Evolutionary conservation across 208 protist species (phyloP).

Genomic region (Leishmania tarentolae): DNA sequence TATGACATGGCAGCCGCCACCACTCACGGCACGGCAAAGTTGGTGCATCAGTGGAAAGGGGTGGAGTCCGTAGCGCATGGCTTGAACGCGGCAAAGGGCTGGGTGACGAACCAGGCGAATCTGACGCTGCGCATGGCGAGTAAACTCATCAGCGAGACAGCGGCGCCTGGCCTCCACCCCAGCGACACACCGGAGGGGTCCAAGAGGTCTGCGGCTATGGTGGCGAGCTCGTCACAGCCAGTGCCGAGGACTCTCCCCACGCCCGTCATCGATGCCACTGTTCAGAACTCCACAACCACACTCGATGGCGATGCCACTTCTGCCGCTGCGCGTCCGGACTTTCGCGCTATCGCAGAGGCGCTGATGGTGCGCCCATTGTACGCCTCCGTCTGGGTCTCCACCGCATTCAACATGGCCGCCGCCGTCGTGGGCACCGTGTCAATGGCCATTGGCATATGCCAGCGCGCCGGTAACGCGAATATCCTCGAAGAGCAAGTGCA

Average conservation of each 20-base stretch:
- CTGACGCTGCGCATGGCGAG: not conserved
- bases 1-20: conserved; percentile 34
- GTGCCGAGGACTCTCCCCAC: not conserved
- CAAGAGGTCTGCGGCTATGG: not conserved
- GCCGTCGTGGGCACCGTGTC: conserved; percentile 40
- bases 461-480: conserved; percentile 73
- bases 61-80: conserved; percentile 11
- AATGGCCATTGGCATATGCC: conserved; percentile 66
- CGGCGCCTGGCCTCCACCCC: not conserved
- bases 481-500: conserved; percentile 64
- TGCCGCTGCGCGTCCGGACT: conserved; percentile 21
- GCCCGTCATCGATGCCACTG: not conserved
- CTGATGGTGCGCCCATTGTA: conserved; percentile 37
- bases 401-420: conserved; percentile 29
- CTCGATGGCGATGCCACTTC: not conserved
- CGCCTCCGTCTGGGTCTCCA: conserved; percentile 29
- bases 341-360: conserved; percentile 33
- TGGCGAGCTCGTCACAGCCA: not conserved
- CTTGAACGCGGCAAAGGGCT: conserved; percentile 4
- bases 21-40: not conserved
- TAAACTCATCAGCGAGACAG: not conserved
- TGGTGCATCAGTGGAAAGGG: not conserved
- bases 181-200: not conserved
- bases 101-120: conserved; percentile 4
- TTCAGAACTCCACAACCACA: not conserved